Base-by-base conservation (phyloP, 2,329 filamentous ascomycete genomes). In the Lecanicillium sp. region DNA sequence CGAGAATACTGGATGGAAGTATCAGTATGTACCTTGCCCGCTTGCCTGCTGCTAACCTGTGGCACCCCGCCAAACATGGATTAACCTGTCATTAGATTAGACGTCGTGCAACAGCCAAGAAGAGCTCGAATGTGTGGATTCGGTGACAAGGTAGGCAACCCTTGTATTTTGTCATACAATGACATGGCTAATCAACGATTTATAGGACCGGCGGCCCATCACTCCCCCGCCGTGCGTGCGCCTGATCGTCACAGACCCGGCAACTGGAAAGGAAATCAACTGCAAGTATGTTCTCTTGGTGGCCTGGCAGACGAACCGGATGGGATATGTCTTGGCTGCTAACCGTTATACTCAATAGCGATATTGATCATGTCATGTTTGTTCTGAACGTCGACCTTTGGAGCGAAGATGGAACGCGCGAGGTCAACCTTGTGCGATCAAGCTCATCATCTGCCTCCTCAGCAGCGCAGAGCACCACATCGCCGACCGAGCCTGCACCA, bases 91-190 rank as follows among this genome's bases (percentile, higher is more conserved):
- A 27, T 44, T 48, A 84, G 80, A 45, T 73, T 95, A 36, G 70
- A 81, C 48, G 87, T 96, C 44, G 80, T 86, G 49, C 92, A 98
- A 66, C 88, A 97, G 61, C 92, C 92, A 36, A 74, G 87, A 52
- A 80, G 92, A 52, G 92, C 92, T 48, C 85, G 92, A 45, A 97
- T 97, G 92, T 98, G 92, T 66, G 92, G 92, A 7, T 98, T 97
- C 65, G 92, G 92, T 46, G 92, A 98, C 68, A 98, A 97, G 75
- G 87, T 92, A 65, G 41, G 66, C 51, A 41, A 42, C 15, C 35
- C 20, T 33, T n/a, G 19, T 14, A n/a, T 18, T 31, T 10, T 13
- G 30, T 33, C 15, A 10, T 14, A 4, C 14, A 15, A 12, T 27
- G 25, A 36, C 20, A 8, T 15, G 6, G 27, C 31, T 47, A 17